Conservation (phyloP, 805 yeast species). For the Wickerhamiella allomyrinae region DNA sequence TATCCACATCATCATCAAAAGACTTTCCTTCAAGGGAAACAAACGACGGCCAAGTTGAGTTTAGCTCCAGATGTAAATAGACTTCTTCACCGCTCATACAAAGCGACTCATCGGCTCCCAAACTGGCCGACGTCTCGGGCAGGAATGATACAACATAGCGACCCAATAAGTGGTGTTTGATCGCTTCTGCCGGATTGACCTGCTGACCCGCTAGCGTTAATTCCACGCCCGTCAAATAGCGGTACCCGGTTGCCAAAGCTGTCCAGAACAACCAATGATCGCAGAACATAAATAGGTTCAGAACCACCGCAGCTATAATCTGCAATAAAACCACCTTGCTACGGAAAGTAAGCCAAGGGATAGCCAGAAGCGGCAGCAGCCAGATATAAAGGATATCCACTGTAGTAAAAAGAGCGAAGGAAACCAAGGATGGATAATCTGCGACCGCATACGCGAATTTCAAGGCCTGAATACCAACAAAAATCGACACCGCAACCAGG, state of each 20-base stretch:
- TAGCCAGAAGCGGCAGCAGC: conserved; percentile 55
- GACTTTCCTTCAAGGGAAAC: background rate
- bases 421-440: conserved; percentile 31
- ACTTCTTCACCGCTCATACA: conserved; percentile 34
- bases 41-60: conserved; percentile 56
- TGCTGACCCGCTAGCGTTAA: conserved; percentile 24
- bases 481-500: conserved; percentile 46
- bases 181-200: conserved; percentile 22
- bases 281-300: conserved; percentile 26
- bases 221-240: conserved; percentile 21
- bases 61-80: conserved; percentile 59
- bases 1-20: background rate
- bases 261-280: conserved; percentile 9
- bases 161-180: conserved; percentile 58
- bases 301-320: conserved; percentile 19
- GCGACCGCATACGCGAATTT: conserved; percentile 56
- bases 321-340: conserved; percentile 29
- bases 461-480: conserved; percentile 69
- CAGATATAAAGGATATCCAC: conserved; percentile 61
- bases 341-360: conserved; percentile 59
- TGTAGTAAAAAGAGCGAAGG: conserved; percentile 42
- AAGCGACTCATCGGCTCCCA: conserved; percentile 44
- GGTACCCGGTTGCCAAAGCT: conserved; percentile 13
- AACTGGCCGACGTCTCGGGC: conserved; percentile 77
- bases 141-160: conserved; percentile 71